phyloP scores from a whole-genome alignment of 345 rosid genomes.

The Lepidium aucheri region DNA sequence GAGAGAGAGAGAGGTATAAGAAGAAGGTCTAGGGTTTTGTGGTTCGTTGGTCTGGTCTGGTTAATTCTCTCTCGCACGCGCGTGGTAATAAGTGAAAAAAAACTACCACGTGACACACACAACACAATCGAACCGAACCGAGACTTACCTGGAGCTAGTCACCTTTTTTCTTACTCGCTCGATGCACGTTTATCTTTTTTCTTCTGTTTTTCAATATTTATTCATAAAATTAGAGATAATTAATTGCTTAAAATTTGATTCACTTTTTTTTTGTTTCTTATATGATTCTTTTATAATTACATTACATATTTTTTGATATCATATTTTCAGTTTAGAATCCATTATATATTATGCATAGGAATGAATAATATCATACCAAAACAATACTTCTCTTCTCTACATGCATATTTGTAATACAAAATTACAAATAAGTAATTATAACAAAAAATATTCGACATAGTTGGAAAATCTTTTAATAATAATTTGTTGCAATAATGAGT shows the following conservation, averaged over 20 bases:
- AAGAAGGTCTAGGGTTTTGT: slow-evolving; percentile 27
- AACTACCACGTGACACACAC: slow-evolving; percentile 20
- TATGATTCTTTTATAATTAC: neutral
- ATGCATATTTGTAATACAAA: too few species aligned
- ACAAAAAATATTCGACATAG: neutral
- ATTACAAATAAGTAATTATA: too few species aligned
- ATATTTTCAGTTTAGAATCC: too few species aligned
- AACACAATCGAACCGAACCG: neutral
- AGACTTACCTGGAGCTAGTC: slow-evolving; percentile 14
- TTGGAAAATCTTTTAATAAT: neutral
- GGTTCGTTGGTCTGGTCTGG: slow-evolving; percentile 20
- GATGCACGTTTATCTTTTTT: neutral
- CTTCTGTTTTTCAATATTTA: neutral
- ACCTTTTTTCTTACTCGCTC: neutral
- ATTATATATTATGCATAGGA: too few species aligned
- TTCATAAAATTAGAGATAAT: neutral
- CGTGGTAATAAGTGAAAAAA: slow-evolving; percentile 27
- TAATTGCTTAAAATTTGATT: neutral
- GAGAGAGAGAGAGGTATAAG: neutral
- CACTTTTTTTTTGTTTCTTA: neutral
- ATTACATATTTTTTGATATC: too few species aligned
- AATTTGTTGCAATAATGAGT: slow-evolving; percentile 7
- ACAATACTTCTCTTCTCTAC: too few species aligned
- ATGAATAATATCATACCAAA: too few species aligned
- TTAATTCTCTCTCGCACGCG: slow-evolving; percentile 8